Evolutionary conservation across 257 asterid genomes (phyloP), one percentile per base, ranked within the genome.

Genomic region (Buddleja alternifolia): DNA sequence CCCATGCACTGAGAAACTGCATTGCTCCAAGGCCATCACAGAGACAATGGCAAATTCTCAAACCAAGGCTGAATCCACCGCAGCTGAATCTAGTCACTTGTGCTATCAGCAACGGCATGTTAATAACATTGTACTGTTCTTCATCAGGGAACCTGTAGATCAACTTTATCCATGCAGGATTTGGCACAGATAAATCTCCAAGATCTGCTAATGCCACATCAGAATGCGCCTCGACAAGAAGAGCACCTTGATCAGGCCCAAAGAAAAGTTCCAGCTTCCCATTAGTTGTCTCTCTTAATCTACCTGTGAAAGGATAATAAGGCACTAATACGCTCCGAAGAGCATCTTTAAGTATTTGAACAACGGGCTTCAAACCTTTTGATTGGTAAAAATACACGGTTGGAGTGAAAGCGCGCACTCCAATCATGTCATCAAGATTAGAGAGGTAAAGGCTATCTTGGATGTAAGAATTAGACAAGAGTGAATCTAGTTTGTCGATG

Each of bases 11-110:
- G 7, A 89, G 76, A 44, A 92, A 88, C 72, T 92, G 97, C 97
- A 92, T 89, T 9, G 96, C 98, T 15, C 98, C 98, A 17, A 88
- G 79, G 44, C 98, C 98, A 47, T 92, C 98, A 61, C 97, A 92
- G 34, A 92, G 86, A 62, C 98, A 90, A 36, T 87, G 97, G 47
- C 98, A 88, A 14, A 92, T 73, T 56, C 98, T 87, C 63, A 92
- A 68, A 7, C 96, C 98, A 8, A 89, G 84, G 76, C 98, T 81
- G 39, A 92, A 82, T 0, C 96, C 97, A 63, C 98, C 97, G 67
- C 98, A 87, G 3, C 76, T 71, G 68, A 90, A 92, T 41, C 25
- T 82, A 11, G 97, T 92, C 32, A 90, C 87, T 66, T 92, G 98
- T 20, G 93, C 96, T 63, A 92, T 88, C 10, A 92, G 45, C 84